Evolutionary conservation across 352 stramenopile species (phyloP), one percentile per base, ranked within the genome.

Genomic region (Globisporangium echinulatum): DNA sequence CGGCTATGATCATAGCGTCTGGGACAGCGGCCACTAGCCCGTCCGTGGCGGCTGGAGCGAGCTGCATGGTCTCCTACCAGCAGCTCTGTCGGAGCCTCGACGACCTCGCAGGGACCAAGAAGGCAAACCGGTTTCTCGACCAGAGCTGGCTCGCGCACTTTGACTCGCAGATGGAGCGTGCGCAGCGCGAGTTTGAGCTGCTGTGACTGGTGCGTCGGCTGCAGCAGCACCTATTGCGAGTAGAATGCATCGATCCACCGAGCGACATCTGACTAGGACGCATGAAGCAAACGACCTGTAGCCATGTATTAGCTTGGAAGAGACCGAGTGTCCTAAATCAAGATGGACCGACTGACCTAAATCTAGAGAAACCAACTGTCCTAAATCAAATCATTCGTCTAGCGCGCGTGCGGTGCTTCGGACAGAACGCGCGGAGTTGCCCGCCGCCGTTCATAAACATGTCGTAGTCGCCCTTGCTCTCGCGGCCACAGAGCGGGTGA

Each of bases 401-500:
- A 40, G 51, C 19, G 50, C 46, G 44, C 57, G 82, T 76, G 64
- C 76, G 85, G 56, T 95, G 86, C 56, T 84, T 85, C 46, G 82
- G 72, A 56, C 86, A 95, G 64, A 85, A 95, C 47, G 86, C 80
- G 37, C 85, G 82, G 58, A 95, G 69, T 56, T 91, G 82, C 42
- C 86, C 86, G 50, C 74, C 68, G 59, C 94, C 84, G 75, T 89
- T 95, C 86, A 95, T 95, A 79, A 85, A 95, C 86, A 95, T 95
- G 72, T 95, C 86, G 69, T 85, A 94, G 47, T 73, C 60, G 17
- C 82, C 84, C 61, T 74, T 83, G 57, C 70, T 89, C 61, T 95
- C 84, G 56, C 84, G 86, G 33, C 86, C 86, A 69, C 86, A 95
- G 5, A 94, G 69, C 38, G 86, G 84, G 59, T 95, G 86, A 62